Percentiles rank a stretch among this genome's conserved stretches.
These are phyloP conservation scores for Panicum virgatum DNA, from an alignment of 202 grass and related monocot genomes.

Conservation along the genomic window DNA sequence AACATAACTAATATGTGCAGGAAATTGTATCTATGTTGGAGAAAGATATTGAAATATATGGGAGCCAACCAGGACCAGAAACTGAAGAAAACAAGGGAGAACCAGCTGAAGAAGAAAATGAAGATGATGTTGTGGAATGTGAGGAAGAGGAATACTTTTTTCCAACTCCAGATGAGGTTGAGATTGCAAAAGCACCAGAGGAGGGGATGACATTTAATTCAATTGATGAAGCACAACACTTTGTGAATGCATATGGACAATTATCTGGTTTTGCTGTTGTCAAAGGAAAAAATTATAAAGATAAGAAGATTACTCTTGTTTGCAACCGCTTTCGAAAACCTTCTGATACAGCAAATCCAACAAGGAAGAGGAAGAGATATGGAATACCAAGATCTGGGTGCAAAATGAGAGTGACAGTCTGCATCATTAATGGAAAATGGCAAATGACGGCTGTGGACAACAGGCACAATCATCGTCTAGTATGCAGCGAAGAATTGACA, in stretches of 20 bases:
- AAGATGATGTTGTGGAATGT: not conserved
- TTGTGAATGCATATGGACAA: not conserved
- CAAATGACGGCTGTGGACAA: not conserved
- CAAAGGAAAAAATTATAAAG: not conserved
- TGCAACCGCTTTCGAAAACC: not conserved
- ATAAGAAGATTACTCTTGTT: not conserved
- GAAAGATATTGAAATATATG: too few species aligned
- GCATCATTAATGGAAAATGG: too few species aligned
- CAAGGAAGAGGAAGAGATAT: not conserved
- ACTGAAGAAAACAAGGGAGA: too few species aligned
- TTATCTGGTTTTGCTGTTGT: not conserved
- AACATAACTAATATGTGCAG: too few species aligned
- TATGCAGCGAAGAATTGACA: not conserved
- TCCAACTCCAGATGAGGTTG: not conserved
- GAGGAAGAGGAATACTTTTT: not conserved
- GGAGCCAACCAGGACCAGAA: too few species aligned
- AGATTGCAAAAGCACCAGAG: not conserved
- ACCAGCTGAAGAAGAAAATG: not conserved
- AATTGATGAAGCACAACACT: not conserved
- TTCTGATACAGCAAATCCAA: fast-evolving
- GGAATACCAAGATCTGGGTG: not conserved
- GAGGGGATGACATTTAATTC: not conserved
- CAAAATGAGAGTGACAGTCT: not conserved
- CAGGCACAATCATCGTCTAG: not conserved
- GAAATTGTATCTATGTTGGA: too few species aligned